A percentile compares a stretch with the other conserved stretches of the same genome.
phyloP scores from a whole-genome alignment of 306 rosid genomes.

The Vigna radiata region DNA sequence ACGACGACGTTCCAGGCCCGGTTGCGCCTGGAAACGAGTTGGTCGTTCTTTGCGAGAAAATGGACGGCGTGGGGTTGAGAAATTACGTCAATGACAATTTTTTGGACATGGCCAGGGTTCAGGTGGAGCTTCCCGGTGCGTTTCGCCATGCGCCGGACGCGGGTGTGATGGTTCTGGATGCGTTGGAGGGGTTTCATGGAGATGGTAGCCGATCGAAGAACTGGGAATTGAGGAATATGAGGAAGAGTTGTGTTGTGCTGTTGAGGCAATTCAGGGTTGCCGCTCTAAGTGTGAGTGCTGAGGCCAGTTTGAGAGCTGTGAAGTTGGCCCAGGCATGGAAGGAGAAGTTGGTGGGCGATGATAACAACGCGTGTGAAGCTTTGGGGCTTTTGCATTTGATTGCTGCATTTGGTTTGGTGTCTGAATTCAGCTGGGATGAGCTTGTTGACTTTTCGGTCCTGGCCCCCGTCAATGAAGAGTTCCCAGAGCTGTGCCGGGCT shows the following conservation, averaged over 20 bases:
- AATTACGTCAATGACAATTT: slow-evolving; percentile 48
- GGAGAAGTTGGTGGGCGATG: slow-evolving; percentile 45
- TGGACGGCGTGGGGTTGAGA: slow-evolving; percentile 74
- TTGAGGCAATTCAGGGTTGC: slow-evolving; percentile 60
- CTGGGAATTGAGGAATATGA: slow-evolving; percentile 43
- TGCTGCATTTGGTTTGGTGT: slow-evolving; percentile 60
- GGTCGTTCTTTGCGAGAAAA: slow-evolving; percentile 57
- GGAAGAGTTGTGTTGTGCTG: slow-evolving; percentile 62
- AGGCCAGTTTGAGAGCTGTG: slow-evolving; percentile 60
- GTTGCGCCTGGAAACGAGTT: slow-evolving; percentile 53
- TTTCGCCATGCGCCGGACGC: slow-evolving; percentile 58
- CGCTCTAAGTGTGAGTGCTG: slow-evolving; percentile 47
- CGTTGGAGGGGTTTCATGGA: slow-evolving; percentile 64
- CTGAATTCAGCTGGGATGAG: slow-evolving; percentile 60
- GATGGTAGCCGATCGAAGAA: slow-evolving; percentile 24
- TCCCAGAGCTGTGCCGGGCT: slow-evolving; percentile 54
- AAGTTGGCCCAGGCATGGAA: slow-evolving; percentile 63
- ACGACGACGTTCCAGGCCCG: slow-evolving; percentile 9
- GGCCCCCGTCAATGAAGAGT: slow-evolving; percentile 55
- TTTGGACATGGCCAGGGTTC: slow-evolving; percentile 45
- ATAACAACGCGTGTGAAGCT: slow-evolving; percentile 48
- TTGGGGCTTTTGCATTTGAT: slow-evolving; percentile 72
- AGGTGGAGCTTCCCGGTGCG: slow-evolving; percentile 63
- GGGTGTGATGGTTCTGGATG: slow-evolving; percentile 60
- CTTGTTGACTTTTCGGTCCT: slow-evolving; percentile 55